These are phyloP conservation scores for Achaetomiella virescens DNA, from an alignment of 495 filamentous ascomycete genomes.

Conservation along the genomic window DNA sequence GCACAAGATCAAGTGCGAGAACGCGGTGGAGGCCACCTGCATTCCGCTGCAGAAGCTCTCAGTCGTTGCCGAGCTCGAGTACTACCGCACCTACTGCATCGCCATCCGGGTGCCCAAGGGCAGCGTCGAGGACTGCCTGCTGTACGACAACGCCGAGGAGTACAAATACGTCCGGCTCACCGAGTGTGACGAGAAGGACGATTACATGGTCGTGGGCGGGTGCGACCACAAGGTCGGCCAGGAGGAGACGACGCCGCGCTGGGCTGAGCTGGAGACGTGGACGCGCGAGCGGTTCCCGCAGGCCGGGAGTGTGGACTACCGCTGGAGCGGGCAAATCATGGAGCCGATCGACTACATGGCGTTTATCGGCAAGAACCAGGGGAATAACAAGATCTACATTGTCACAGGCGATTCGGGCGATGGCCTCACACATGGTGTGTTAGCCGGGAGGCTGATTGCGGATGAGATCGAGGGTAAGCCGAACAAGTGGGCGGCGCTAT, in stretches of 20 bases:
- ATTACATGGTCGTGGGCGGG: conserved; percentile 54
- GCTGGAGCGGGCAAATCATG: conserved; percentile 53
- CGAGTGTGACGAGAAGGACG: conserved; percentile 44
- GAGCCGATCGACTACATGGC: conserved; percentile 52
- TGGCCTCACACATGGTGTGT: conserved; percentile 51
- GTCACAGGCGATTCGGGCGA: conserved; percentile 55
- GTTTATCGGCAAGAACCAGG: conserved; percentile 52
- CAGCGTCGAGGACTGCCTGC: conserved; percentile 44
- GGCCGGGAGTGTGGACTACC: conserved; percentile 44
- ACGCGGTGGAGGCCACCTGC: conserved; percentile 50
- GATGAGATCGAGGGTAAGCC: conserved; percentile 46
- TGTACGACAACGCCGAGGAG: conserved; percentile 49
- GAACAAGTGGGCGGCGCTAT: conserved; percentile 46
- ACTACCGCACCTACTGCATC: conserved; percentile 51
- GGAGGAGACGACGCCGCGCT: conserved; percentile 38
- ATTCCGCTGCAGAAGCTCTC: conserved; percentile 51
- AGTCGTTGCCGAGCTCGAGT: conserved; percentile 46
- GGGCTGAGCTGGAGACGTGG: conserved; percentile 46
- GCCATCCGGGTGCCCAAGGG: conserved; percentile 49
- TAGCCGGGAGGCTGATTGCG: conserved; percentile 48
- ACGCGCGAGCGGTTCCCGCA: conserved; percentile 47
- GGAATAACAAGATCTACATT: conserved; percentile 44
- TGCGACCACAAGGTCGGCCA: conserved; percentile 58
- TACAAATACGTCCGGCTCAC: conserved; percentile 53
- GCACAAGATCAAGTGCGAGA: conserved; percentile 40